Evolutionary conservation across 2,329 filamentous ascomycete genomes (phyloP).

Genomic region (Colletotrichum costaricense): DNA sequence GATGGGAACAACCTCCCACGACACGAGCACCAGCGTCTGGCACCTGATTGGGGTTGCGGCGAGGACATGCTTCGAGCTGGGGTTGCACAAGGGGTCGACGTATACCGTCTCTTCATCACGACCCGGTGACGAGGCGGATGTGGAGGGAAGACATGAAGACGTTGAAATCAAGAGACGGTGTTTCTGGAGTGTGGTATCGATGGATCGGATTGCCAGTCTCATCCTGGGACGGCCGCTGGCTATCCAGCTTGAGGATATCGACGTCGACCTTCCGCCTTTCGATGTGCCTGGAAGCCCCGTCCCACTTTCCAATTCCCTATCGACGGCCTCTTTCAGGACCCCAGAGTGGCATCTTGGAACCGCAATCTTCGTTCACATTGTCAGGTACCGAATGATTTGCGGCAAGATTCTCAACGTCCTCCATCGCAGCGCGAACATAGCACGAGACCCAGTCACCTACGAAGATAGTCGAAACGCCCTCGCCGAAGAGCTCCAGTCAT

Average conservation of each 20-base stretch:
- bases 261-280: slow-evolving; percentile 47
- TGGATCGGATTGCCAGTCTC: slow-evolving; percentile 50
- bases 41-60: slow-evolving; percentile 56
- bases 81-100: slow-evolving; percentile 51
- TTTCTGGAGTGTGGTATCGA: slow-evolving; percentile 55
- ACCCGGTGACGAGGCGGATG: not conserved
- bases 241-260: slow-evolving; percentile 53
- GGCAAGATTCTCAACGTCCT: slow-evolving; percentile 50
- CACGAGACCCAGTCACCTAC: slow-evolving; percentile 26
- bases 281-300: slow-evolving; percentile 33
- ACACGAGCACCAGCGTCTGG: slow-evolving; percentile 54
- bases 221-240: slow-evolving; percentile 53
- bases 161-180: slow-evolving; percentile 51
- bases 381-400: slow-evolving; percentile 52
- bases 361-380: slow-evolving; percentile 51
- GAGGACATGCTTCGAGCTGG: slow-evolving; percentile 53
- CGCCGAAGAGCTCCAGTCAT: slow-evolving; percentile 44
- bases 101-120: slow-evolving; percentile 40
- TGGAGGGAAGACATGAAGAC: slow-evolving; percentile 35
- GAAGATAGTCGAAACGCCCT: slow-evolving; percentile 40
- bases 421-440: slow-evolving; percentile 43
- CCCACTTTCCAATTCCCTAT: not conserved
- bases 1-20: slow-evolving; percentile 51
- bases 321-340: not conserved
- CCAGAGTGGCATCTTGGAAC: slow-evolving; percentile 36